Percentiles rank a stretch among this genome's conserved stretches.
These are phyloP conservation scores for Talaromyces liani DNA, from an alignment of 495 filamentous ascomycete species.

Conservation along the genomic window DNA sequence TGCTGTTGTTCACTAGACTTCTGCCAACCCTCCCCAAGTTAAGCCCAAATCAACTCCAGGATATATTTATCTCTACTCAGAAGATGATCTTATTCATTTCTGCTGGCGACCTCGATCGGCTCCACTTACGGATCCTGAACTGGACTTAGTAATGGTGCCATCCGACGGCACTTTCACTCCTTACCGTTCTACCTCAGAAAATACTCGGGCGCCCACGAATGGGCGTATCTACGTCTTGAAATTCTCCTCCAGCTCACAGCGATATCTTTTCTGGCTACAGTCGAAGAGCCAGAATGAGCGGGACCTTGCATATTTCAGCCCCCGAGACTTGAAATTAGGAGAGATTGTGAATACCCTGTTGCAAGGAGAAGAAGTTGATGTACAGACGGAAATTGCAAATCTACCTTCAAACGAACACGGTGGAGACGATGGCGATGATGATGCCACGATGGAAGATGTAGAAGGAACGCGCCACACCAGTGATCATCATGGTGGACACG, in stretches of 20 bases:
- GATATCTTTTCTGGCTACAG: conserved; percentile 95
- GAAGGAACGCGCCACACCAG: conserved; percentile 53
- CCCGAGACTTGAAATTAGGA: conserved; percentile 71
- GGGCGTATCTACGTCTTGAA: conserved; percentile 91
- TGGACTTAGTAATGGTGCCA: conserved; percentile 89
- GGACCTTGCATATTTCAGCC: conserved; percentile 69
- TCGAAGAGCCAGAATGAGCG: conserved; percentile 69
- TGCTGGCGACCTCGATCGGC: conserved; percentile 78
- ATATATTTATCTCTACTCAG: conserved; percentile 87
- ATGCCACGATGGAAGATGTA: conserved; percentile 80
- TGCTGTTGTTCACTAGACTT: conserved; percentile 36
- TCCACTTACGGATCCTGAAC: conserved; percentile 58
- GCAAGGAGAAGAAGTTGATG: conserved; percentile 84
- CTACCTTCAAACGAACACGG: conserved; percentile 38
- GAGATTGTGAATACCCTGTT: conserved; percentile 76
- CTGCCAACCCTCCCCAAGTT: conserved; percentile 55
- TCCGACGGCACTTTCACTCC: conserved; percentile 76
- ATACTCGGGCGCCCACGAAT: conserved; percentile 60
- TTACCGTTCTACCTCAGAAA: conserved; percentile 51
- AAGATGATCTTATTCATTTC: conserved; percentile 94
- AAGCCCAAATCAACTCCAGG: conserved; percentile 64
- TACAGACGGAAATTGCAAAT: conserved; percentile 65
- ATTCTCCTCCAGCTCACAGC: conserved; percentile 85
- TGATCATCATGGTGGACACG: conserved; percentile 44
- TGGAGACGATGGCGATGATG: conserved; percentile 50